Evolutionary conservation across 148 eudicot species (phyloP), one percentile per base, ranked within the genome.

Genomic region (Chenopodium formosanum): DNA sequence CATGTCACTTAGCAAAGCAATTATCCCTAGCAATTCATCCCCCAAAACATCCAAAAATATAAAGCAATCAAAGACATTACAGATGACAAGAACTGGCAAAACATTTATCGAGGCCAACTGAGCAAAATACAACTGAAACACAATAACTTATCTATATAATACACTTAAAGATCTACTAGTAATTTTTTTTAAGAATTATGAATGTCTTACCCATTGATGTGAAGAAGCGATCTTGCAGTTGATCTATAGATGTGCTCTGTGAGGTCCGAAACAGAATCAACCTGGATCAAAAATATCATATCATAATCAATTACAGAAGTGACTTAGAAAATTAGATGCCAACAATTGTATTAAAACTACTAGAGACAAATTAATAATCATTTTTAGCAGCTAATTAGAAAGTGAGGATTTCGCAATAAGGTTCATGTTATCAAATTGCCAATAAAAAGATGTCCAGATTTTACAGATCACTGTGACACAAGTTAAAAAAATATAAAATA

Each of bases 211-310:
- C 97, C 99, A 84, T 88, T 85, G 74, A 95, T 92, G 86, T 95
- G 94, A 79, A 95, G 99, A 84, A 93, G 97, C 74, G 81, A 87
- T 83, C 89, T 93, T 44, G 99, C 93, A 74, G 99, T 92, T 79
- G 97, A 88, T 82, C 93, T 90, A 84, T 95, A 97, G 80, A 95
- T 91, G 78, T 92, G 95, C 86, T 95, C 88, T 25, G 80, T 80
- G 77, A 95, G 97, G 79, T 93, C 97, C 63, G 99, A 97, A 73
- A 95, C 97, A 75, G 97, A 88, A 84, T 92, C 97, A 78, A 95
- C 97, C 99, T 95, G 92, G 77, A 82, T 80, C 25, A 80, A 47
- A 81, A 65, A 60, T 73, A 70, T 20, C 58, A 64, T 63, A 27
- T 52, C 47, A 78, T 46, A 22, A 73, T 48, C 70, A 44, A 56